phyloP scores from a whole-genome alignment of 1,284 basidiomycete genomes.

The Ustilago trichophora region DNA sequence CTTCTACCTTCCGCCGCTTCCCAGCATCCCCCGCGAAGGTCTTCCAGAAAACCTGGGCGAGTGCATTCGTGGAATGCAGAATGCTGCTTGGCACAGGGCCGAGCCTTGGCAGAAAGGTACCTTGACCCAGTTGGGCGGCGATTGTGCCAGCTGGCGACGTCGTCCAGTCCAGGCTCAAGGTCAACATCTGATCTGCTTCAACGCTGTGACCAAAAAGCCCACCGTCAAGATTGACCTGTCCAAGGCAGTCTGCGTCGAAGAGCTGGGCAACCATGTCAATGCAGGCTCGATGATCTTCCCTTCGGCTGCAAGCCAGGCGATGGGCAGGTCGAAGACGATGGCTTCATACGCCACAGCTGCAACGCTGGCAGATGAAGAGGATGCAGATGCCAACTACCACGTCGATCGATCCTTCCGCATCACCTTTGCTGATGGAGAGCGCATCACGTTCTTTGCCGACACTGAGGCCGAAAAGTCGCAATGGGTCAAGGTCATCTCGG shows the following conservation, averaged over 20 bases:
- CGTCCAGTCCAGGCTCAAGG: conserved; percentile 87
- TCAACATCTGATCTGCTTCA: conserved; percentile 86
- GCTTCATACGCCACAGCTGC: conserved; percentile 27
- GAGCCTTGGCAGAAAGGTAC: conserved; percentile 81
- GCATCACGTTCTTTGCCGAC: conserved; percentile 90
- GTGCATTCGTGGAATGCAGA: conserved; percentile 84
- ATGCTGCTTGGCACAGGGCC: conserved; percentile 89
- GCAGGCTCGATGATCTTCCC: conserved; percentile 34
- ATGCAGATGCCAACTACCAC: conserved; percentile 75
- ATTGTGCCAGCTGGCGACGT: conserved; percentile 87
- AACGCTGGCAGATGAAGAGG: conserved; percentile 61
- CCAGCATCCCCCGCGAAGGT: conserved; percentile 77
- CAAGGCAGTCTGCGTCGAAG: conserved; percentile 80
- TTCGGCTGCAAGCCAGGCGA: conserved; percentile 20
- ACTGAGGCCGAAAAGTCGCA: conserved; percentile 83
- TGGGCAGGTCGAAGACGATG: conserved; percentile 32
- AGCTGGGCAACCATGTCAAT: conserved; percentile 73
- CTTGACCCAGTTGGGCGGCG: conserved; percentile 93
- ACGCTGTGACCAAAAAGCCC: conserved; percentile 89
- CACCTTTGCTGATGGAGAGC: conserved; percentile 80
- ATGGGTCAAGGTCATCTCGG: conserved; percentile 74
- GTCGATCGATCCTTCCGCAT: conserved; percentile 86
- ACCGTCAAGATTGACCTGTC: conserved; percentile 89
- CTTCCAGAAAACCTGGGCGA: conserved; percentile 92
- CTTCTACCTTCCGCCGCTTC: conserved; percentile 88